A percentile compares a stretch with the other conserved stretches of the same genome.
Evolutionary conservation across 805 yeast genomes (phyloP).

Genomic region (Maudiozyma pseudohumilis): DNA sequence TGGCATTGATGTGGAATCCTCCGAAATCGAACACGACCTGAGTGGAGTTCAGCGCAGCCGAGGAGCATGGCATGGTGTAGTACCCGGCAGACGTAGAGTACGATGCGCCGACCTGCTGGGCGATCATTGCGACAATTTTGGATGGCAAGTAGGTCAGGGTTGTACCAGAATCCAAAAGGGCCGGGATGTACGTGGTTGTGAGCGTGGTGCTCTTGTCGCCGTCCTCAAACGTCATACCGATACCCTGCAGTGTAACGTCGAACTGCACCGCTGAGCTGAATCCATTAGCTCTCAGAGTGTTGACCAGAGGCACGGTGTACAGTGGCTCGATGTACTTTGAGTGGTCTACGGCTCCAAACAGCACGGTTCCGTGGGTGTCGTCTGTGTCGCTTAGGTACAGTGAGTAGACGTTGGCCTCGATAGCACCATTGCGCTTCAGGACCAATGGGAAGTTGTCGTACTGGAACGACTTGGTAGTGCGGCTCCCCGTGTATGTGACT

Average conservation of each 20-base stretch:
- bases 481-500: slow-evolving; percentile 38
- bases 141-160: slow-evolving; percentile 41
- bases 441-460: slow-evolving; percentile 62
- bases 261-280: slow-evolving; percentile 13
- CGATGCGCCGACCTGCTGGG: slow-evolving; percentile 34
- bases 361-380: slow-evolving; percentile 40
- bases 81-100: slow-evolving; percentile 35
- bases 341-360: slow-evolving; percentile 67
- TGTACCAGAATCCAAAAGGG: slow-evolving; percentile 48
- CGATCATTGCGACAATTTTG: slow-evolving; percentile 22
- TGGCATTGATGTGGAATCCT: slow-evolving; percentile 46
- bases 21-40: slow-evolving; percentile 44
- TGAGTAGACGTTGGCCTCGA: slow-evolving; percentile 48
- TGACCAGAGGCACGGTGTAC: slow-evolving; percentile 42
- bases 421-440: slow-evolving; percentile 48
- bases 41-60: slow-evolving; percentile 10
- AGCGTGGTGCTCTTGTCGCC: slow-evolving; percentile 13
- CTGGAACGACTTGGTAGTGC: slow-evolving; percentile 23
- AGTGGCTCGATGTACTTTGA: slow-evolving; percentile 48
- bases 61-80: slow-evolving; percentile 38
- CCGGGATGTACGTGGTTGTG: slow-evolving; percentile 25
- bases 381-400: slow-evolving; percentile 42
- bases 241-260: slow-evolving; percentile 26
- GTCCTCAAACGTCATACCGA: slow-evolving; percentile 10
- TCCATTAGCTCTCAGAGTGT: slow-evolving; percentile 19